A percentile compares a stretch with the other conserved stretches of the same genome.
Conservation (phyloP, 2,329 filamentous ascomycete species). For the Aureobasidium sp. region DNA sequence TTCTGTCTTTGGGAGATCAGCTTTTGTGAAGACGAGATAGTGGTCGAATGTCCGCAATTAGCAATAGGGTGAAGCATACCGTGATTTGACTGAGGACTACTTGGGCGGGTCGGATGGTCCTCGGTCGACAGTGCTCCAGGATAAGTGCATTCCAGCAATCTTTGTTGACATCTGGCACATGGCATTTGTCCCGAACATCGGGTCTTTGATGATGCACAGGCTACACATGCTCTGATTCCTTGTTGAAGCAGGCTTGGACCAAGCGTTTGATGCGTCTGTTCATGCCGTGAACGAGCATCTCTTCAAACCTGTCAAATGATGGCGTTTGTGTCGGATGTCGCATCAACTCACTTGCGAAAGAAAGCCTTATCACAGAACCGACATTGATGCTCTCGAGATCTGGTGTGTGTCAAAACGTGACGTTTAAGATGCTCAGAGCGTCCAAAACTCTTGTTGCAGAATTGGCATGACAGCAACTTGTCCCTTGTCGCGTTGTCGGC, state of each 20-base stretch:
- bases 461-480: background rate
- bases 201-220: slow-evolving; percentile 21
- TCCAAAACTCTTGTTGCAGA: slow-evolving; percentile 14
- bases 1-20: background rate
- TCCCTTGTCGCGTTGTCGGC: background rate
- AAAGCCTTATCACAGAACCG: slow-evolving; percentile 18
- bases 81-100: background rate
- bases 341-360: slow-evolving; percentile 14
- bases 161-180: slow-evolving; percentile 20
- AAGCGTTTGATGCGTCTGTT: slow-evolving; percentile 17
- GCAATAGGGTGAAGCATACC: background rate
- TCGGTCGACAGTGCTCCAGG: slow-evolving; percentile 9
- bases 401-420: slow-evolving; percentile 19
- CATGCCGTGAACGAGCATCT: slow-evolving; percentile 21
- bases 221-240: slow-evolving; percentile 20
- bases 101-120: background rate
- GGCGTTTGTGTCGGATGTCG: no score
- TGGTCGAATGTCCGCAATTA: no score
- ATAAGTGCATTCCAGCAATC: slow-evolving; percentile 19
- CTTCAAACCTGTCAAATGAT: background rate
- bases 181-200: slow-evolving; percentile 21
- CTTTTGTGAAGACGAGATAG: no score
- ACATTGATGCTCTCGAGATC: slow-evolving; percentile 17
- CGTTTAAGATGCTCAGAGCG: slow-evolving; percentile 20
- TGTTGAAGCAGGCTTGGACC: slow-evolving; percentile 12